Base-by-base conservation (phyloP, 1,284 basidiomycete species). In the Ceratobasidium sp. region DNA sequence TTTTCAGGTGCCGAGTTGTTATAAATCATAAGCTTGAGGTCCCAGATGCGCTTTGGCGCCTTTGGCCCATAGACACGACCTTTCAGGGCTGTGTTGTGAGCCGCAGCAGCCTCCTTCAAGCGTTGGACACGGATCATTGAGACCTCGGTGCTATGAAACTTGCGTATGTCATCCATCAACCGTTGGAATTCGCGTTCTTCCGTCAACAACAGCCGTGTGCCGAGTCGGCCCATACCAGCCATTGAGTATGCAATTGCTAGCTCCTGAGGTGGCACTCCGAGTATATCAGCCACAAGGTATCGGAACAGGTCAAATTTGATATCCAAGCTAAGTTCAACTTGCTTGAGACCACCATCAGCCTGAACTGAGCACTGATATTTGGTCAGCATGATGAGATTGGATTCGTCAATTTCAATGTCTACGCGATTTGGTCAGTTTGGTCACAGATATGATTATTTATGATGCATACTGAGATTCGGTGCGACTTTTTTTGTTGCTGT, bases 321-420 rank as follows among this genome's bases (percentile, higher is more conserved):
- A 12, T 33, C 18, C 28, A 15, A 33, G 12, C 23, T n/a, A 20
- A 58, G 56, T n/a, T 58, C 56, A 58, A 58, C 12, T 23, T n/a
- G 56, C 28, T 58, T 58, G 56, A 58, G 56, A 12, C 56, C 56
- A 15, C 56, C 56, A 20, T 58, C 56, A n/a, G 56, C 56, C 56
- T 58, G 56, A n/a, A 58, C 56, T 20, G 23, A 58, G 28, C 56
- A 58, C 56, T 15, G 56, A 13, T 20, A 12, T 23, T 58, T 58
- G 10, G 28, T 12, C n/a, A n/a, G 56, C 12, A 20, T 33, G 12
- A 58, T 12, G 56, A 58, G 56, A n/a, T 58, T n/a, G 13, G 56
- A 58, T 12, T 58, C 56, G 23, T 58, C 56, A 58, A 58, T 23
- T 12, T 58, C 23, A 33, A 33, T 33, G 33, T 33, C 33, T 33